Conservation (phyloP, 1,139 yeast genomes). For the Saccharomyces hybrid region DNA sequence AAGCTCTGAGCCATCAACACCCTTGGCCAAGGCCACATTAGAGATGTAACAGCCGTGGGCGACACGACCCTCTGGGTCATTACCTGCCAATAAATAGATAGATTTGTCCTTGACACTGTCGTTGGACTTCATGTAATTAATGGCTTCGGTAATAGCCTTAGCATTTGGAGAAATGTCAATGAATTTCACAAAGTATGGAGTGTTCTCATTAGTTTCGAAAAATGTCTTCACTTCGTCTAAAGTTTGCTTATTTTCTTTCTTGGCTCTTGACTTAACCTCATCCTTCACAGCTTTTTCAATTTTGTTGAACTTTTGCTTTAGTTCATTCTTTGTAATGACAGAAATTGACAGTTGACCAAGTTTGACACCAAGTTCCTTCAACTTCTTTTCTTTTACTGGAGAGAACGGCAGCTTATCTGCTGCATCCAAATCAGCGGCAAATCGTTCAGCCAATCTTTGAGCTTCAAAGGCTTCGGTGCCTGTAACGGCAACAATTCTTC, state of each 20-base stretch:
- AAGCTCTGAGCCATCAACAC: slow-evolving; percentile 67
- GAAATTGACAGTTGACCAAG: slow-evolving; percentile 79
- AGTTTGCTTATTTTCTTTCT: slow-evolving; percentile 78
- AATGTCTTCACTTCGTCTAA: slow-evolving; percentile 69
- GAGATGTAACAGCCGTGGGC: slow-evolving; percentile 94
- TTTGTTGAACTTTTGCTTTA: slow-evolving; percentile 65
- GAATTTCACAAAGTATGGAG: slow-evolving; percentile 55
- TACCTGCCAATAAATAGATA: slow-evolving; percentile 76
- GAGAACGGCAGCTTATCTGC: slow-evolving; percentile 58
- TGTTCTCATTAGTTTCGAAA: slow-evolving; percentile 46
- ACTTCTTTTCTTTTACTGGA: slow-evolving; percentile 62
- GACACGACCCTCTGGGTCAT: slow-evolving; percentile 55
- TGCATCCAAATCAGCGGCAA: slow-evolving; percentile 50
- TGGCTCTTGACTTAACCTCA: slow-evolving; percentile 77
- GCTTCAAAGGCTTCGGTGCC: slow-evolving; percentile 87
- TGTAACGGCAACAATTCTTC: slow-evolving; percentile 96
- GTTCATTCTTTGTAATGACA: slow-evolving; percentile 70
- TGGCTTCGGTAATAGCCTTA: slow-evolving; percentile 89
- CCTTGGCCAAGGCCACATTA: slow-evolving; percentile 61
- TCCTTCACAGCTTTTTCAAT: slow-evolving; percentile 85
- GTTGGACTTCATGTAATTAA: slow-evolving; percentile 74
- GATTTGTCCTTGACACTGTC: slow-evolving; percentile 54
- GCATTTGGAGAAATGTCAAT: slow-evolving; percentile 74
- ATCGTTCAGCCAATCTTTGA: slow-evolving; percentile 73
- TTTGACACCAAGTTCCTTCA: slow-evolving; percentile 78